A percentile compares a stretch with the other conserved stretches of the same genome.
Evolutionary conservation across 1,139 yeast genomes (phyloP).

Genomic region (Pichia terricola): DNA sequence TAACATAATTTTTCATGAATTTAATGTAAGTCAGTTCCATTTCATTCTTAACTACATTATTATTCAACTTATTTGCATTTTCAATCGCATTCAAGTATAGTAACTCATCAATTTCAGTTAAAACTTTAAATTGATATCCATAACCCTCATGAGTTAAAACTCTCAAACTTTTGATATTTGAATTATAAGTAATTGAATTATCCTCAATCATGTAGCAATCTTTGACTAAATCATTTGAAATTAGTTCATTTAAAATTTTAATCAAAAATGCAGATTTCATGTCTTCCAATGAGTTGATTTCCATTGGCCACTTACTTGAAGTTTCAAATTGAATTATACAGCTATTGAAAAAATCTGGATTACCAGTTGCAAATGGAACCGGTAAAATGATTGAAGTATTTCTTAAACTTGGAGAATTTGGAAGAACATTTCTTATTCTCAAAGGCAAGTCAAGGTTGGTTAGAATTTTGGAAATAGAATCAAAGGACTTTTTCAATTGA

Average conservation of each 20-base stretch:
- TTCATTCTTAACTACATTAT: slow-evolving; percentile 42
- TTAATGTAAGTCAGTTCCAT: slow-evolving; percentile 56
- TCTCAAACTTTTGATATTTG: slow-evolving; percentile 44
- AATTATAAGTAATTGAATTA: slow-evolving; percentile 50
- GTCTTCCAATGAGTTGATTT: slow-evolving; percentile 70
- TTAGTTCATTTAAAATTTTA: slow-evolving; percentile 48
- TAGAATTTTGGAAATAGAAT: slow-evolving; percentile 47
- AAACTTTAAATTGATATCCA: slow-evolving; percentile 66
- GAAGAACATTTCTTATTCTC: slow-evolving; percentile 57
- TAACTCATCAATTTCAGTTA: slow-evolving; percentile 75
- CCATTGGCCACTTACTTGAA: slow-evolving; percentile 95
- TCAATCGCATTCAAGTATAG: slow-evolving; percentile 61
- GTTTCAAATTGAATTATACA: slow-evolving; percentile 80
- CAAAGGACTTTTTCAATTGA: slow-evolving; percentile 54
- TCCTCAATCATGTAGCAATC: slow-evolving; percentile 53
- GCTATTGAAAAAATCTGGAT: slow-evolving; percentile 75
- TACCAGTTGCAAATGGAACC: slow-evolving; percentile 68
- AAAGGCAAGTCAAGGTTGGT: slow-evolving; percentile 53
- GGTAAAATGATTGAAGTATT: slow-evolving; percentile 71
- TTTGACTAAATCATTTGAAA: slow-evolving; percentile 36
- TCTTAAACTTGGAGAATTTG: slow-evolving; percentile 65
- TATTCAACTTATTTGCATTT: slow-evolving; percentile 29
- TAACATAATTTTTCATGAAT: slow-evolving; percentile 59
- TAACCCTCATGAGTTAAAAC: slow-evolving; percentile 79
- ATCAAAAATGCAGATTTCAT: slow-evolving; percentile 85